Evolutionary conservation across 345 rosid species (phyloP), one percentile per base, ranked within the genome.

Genomic region (Nephelium lappaceum): DNA sequence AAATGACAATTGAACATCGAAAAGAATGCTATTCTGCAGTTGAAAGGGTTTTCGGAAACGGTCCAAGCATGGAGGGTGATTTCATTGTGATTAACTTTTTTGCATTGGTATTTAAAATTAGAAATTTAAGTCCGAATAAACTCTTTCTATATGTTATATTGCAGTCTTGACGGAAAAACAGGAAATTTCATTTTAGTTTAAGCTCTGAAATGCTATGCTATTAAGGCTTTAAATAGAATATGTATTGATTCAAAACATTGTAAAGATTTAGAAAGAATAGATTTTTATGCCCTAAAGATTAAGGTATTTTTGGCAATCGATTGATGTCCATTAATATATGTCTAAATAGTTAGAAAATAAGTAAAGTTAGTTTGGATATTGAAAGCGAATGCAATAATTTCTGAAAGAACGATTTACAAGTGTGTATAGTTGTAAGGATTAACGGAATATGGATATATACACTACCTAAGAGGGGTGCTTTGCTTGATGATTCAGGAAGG

Each of bases 81-180:
- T 88, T 93, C 78, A 88, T 95, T 74, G 84, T 86, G 85, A 93
- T 95, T 65, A 95, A 92, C 69, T 91, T 93, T 82, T 95, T 95
- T 81, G 95, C 98, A 14, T 79, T 95, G 98, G 98, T 93, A 93
- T 80, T 19, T 72, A 0, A 61, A 51, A 21, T 49, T 67, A 21
- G 45, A 75, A 3, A 18, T 25, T 45, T 9, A 41, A 43, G 68
- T 66, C 49, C 15, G 42, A 41, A 8, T 58, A 23, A 42, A 69
- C 21, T 67, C 58, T 61, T 53, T 81, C 18, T 55, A 9, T 71
- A 66, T 11, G 60, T 73, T 75, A 23, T 55, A 12, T 18, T 15
- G 55, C 23, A 27, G 42, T 27, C 36, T 72, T 55, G 31, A 5
- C 61, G 25, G 5, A 60, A 67, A 57, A 27, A 51, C 51, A 36